Percentiles rank a stretch among this genome's conserved stretches.
Conservation (phyloP, 805 yeast genomes). For the Sugiyamaella qingdaonensis region DNA sequence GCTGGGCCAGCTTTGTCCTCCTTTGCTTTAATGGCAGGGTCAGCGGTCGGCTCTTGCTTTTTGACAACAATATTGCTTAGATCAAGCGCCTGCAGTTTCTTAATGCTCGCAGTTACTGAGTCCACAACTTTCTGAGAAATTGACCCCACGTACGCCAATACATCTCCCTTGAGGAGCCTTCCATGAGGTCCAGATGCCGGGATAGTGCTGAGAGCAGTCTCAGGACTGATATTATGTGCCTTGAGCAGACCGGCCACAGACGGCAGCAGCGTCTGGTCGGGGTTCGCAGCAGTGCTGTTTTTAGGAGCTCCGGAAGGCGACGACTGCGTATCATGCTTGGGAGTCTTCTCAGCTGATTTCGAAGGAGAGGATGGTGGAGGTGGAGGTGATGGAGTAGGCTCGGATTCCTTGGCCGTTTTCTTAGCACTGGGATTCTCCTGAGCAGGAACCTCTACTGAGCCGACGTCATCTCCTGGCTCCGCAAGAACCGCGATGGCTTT, state of each 20-base stretch:
- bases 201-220: conserved; percentile 68
- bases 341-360: conserved; percentile 12
- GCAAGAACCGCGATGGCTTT: conserved; percentile 83
- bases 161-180: conserved; percentile 85
- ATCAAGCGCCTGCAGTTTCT: conserved; percentile 60
- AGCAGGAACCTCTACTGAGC: conserved; percentile 55
- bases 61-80: conserved; percentile 53
- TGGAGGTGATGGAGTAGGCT: conserved; percentile 17
- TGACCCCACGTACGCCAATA: conserved; percentile 73
- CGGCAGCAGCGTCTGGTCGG: conserved; percentile 66
- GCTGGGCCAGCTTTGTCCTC: conserved; percentile 7
- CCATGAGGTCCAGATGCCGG: conserved; percentile 88
- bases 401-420: conserved; percentile 20
- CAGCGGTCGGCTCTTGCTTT: conserved; percentile 20
- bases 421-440: conserved; percentile 25
- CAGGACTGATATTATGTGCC: conserved; percentile 56
- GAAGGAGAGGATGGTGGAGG: conserved; percentile 12
- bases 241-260: conserved; percentile 68
- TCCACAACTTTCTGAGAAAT: conserved; percentile 55
- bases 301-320: conserved; percentile 22
- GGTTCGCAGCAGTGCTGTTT: conserved; percentile 48
- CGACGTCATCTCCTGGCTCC: conserved; percentile 79
- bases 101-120: conserved; percentile 50
- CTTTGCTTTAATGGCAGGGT: conserved; percentile 18
- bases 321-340: conserved; percentile 19